Percentiles rank a stretch among this genome's conserved stretches.
These are phyloP conservation scores for Tylopilus plumbeoviolaceoides DNA, from an alignment of 768 basidiomycete genomes.

Conservation along the genomic window DNA sequence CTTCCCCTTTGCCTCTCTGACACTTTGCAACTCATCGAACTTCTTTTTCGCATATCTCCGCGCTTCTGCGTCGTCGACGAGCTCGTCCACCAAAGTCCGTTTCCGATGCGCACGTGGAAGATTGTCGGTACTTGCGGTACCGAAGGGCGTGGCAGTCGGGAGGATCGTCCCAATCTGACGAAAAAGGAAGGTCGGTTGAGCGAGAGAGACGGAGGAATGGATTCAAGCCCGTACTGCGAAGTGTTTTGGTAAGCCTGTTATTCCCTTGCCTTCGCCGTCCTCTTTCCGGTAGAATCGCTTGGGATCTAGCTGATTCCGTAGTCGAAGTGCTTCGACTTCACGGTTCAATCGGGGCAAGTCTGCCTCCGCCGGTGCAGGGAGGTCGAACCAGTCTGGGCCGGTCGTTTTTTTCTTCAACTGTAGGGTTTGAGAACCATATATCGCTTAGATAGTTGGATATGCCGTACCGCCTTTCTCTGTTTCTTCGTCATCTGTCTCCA, in stretches of 20 bases:
- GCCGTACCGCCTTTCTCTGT: conserved; percentile 64
- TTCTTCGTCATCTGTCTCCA: conserved; percentile 71
- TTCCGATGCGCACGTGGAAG: conserved; percentile 68
- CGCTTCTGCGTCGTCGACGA: conserved; percentile 84
- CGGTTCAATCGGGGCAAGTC: conserved; percentile 76
- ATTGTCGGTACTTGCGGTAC: conserved; percentile 64
- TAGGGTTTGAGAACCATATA: not conserved
- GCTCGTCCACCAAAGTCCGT: conserved; percentile 81
- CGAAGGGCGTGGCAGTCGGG: conserved; percentile 68
- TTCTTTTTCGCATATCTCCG: conserved; percentile 89
- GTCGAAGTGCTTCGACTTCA: conserved; percentile 82
- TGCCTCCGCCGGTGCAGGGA: conserved; percentile 76
- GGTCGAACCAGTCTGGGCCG: conserved; percentile 83
- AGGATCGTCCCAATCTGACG: conserved; percentile 76
- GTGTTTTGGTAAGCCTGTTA: conserved; percentile 81
- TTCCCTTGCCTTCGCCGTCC: conserved; percentile 78
- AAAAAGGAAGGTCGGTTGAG: conserved; percentile 9
- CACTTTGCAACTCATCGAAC: conserved; percentile 71
- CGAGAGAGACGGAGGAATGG: not conserved
- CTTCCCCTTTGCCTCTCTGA: conserved; percentile 64
- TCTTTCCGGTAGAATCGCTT: conserved; percentile 90
- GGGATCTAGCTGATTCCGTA: conserved; percentile 86
- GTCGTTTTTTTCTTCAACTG: conserved; percentile 71
- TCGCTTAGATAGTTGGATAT: not conserved
- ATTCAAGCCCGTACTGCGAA: conserved; percentile 65